phyloP scores from a whole-genome alignment of 2,329 filamentous ascomycete genomes.

The Fonsecaea pugnacius region DNA sequence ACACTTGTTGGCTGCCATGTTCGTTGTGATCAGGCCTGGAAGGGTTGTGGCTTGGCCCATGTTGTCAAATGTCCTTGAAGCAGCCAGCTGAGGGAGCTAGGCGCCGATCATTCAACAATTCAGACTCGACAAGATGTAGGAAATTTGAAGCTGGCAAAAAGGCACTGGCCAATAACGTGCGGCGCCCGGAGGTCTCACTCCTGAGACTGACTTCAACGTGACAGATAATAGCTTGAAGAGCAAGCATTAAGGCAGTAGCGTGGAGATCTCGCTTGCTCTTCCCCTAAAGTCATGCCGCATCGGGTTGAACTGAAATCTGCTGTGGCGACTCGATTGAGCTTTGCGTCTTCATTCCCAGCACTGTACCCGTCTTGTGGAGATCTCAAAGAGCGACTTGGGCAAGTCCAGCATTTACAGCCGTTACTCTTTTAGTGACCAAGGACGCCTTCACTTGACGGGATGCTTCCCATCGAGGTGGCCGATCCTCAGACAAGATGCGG shows the following conservation, averaged over 20 bases:
- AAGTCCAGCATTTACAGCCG: not conserved
- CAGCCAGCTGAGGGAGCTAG: not conserved
- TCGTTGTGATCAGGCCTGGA: not conserved
- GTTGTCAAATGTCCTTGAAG: not conserved
- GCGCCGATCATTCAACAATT: not conserved
- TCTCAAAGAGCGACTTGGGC: not conserved
- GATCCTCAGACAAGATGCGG: not conserved
- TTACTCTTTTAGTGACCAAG: not conserved
- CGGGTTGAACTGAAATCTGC: not conserved
- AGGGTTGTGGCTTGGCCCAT: not conserved
- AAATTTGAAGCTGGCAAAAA: not conserved
- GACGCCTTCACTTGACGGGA: not conserved
- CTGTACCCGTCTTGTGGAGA: not conserved
- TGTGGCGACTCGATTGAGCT: slow-evolving; percentile 1
- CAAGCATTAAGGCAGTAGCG: not conserved
- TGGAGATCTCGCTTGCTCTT: not conserved
- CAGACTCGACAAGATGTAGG: not conserved
- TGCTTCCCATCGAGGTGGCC: not conserved
- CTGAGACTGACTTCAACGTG: not conserved
- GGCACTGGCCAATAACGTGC: not conserved
- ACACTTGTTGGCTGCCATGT: not conserved
- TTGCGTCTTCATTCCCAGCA: not conserved
- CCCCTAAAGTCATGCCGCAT: not conserved
- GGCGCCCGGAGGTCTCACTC: not conserved
- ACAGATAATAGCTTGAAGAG: not conserved